Conservation (phyloP, 2,329 filamentous ascomycete species). For the Pyrenophora graminea region DNA sequence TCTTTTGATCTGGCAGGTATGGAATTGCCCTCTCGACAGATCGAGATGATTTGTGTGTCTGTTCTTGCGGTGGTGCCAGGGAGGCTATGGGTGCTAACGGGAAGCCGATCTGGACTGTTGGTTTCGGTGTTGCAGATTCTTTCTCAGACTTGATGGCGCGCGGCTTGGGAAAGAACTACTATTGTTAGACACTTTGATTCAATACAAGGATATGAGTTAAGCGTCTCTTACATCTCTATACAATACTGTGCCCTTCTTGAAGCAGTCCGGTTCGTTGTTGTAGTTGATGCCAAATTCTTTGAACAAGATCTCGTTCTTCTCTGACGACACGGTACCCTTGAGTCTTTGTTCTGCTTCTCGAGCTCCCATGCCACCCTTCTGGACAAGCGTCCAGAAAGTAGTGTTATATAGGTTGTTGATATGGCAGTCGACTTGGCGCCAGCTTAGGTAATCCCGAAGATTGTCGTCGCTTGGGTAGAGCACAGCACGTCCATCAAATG, state of each 20-base stretch:
- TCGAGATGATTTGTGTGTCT: slow-evolving; percentile 22
- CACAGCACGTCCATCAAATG: slow-evolving; percentile 90
- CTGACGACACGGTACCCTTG: slow-evolving; percentile 77
- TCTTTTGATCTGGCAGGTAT: slow-evolving; percentile 17
- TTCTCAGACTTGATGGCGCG: slow-evolving; percentile 13
- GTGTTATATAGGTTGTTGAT: slow-evolving; percentile 99
- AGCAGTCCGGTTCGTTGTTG: slow-evolving; percentile 93
- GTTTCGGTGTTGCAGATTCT: too few relatives aligned
- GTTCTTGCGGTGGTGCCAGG: slow-evolving; percentile 17
- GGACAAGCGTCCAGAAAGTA: slow-evolving; percentile 88
- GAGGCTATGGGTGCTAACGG: slow-evolving; percentile 25
- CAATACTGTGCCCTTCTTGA: slow-evolving; percentile 88
- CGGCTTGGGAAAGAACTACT: slow-evolving; percentile 35
- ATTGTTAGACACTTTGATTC: slow-evolving; percentile 14
- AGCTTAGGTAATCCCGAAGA: slow-evolving; percentile 91
- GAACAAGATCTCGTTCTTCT: slow-evolving; percentile 97
- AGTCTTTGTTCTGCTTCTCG: slow-evolving; percentile 81
- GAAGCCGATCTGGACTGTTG: slow-evolving; percentile 13
- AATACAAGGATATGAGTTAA: neutral
- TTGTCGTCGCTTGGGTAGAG: slow-evolving; percentile 83
- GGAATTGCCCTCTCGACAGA: slow-evolving; percentile 25
- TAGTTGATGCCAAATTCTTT: slow-evolving; percentile 91
- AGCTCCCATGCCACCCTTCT: slow-evolving; percentile 73
- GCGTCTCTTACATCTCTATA: slow-evolving; percentile 71
- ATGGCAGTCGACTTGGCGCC: slow-evolving; percentile 96